Conservation (phyloP, 768 basidiomycete genomes). For the Tylopilus sp. region DNA sequence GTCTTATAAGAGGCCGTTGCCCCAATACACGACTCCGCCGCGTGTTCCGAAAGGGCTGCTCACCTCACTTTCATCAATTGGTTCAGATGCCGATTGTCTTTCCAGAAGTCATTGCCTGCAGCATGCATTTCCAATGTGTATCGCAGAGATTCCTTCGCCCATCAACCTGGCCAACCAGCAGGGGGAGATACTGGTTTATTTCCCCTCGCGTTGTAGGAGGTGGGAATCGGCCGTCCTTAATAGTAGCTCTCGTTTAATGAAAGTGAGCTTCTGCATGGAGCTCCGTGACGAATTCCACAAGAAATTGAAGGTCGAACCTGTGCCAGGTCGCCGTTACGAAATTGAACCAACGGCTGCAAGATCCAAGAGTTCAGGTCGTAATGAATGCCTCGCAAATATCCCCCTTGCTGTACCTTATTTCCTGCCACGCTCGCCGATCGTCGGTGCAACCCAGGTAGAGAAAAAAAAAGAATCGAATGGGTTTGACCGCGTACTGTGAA, state of each 20-base stretch:
- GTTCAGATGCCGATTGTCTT: constrained; percentile 22
- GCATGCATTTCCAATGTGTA: constrained; percentile 27
- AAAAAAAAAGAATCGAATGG: neutral
- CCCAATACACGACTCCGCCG: constrained; percentile 32
- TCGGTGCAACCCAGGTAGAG: neutral
- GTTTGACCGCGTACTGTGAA: neutral
- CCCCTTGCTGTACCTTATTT: neutral
- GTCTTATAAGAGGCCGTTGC: constrained; percentile 31
- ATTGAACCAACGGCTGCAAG: neutral
- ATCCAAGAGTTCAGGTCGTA: neutral
- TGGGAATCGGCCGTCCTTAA: constrained; percentile 23
- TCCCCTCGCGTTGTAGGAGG: constrained; percentile 6
- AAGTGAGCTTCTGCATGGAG: constrained; percentile 10
- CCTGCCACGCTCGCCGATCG: neutral
- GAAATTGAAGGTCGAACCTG: neutral
- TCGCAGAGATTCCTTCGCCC: constrained; percentile 8
- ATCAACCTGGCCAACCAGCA: constrained; percentile 1
- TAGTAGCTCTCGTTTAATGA: constrained; percentile 14
- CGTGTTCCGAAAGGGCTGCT: constrained; percentile 27
- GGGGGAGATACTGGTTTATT: neutral
- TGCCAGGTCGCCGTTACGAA: neutral
- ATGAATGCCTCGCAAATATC: neutral
- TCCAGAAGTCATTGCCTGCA: constrained; percentile 19
- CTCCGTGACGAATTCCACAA: neutral
- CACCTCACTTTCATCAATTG: constrained; percentile 24